Percentiles rank a stretch among this genome's conserved stretches.
These are phyloP conservation scores for Fragaria ananassa DNA, from an alignment of 306 rosid species.

Conservation along the genomic window DNA sequence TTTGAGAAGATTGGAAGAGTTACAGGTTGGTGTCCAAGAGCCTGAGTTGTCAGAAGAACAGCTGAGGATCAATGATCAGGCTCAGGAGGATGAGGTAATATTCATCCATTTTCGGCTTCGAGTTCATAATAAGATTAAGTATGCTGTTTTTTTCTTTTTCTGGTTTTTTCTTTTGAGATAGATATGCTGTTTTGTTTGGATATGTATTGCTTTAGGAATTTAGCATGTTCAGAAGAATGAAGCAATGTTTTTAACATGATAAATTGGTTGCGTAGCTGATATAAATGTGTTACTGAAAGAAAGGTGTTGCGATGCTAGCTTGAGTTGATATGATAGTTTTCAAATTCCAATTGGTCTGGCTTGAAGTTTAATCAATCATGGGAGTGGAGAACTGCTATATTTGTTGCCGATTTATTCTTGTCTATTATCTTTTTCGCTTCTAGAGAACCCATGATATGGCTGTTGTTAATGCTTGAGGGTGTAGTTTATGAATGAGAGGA, in stretches of 20 bases:
- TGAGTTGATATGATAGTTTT: background rate
- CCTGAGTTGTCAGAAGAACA: slow-evolving; percentile 57
- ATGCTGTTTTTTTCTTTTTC: too few species aligned
- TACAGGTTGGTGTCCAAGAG: slow-evolving; percentile 32
- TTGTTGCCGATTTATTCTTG: too few species aligned
- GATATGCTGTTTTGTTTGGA: too few species aligned
- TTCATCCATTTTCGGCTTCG: background rate
- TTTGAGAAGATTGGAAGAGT: slow-evolving; percentile 42
- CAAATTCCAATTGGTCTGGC: background rate
- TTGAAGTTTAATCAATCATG: too few species aligned
- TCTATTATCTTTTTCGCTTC: background rate
- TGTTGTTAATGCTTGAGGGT: background rate
- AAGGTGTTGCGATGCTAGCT: background rate
- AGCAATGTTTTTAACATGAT: background rate
- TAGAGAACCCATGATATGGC: background rate
- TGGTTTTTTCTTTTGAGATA: too few species aligned
- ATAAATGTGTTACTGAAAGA: background rate
- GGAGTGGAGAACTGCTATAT: too few species aligned
- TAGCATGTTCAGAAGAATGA: background rate
- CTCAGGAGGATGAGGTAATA: slow-evolving; percentile 80
- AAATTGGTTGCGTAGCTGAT: background rate
- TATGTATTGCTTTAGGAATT: background rate
- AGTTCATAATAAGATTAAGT: background rate
- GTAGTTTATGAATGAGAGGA: background rate
- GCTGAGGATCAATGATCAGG: slow-evolving; percentile 58